A percentile compares a stretch with the other conserved stretches of the same genome.
These are phyloP conservation scores for Sporothrix dimorphospora DNA, from an alignment of 2,329 filamentous ascomycete genomes.

Conservation along the genomic window DNA sequence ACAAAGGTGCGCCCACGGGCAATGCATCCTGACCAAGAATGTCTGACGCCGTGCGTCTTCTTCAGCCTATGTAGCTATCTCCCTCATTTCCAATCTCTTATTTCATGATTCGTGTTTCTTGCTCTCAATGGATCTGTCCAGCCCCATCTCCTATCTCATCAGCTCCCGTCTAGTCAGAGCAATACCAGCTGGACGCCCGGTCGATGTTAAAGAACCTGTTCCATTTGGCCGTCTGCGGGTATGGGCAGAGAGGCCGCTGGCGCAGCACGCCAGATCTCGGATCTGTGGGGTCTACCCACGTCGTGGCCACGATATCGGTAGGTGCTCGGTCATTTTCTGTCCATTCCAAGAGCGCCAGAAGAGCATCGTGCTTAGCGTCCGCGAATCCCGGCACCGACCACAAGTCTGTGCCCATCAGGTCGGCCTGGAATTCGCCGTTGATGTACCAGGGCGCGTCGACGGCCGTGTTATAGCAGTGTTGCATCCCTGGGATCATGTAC, in stretches of 20 bases:
- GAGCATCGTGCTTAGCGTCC: constrained; percentile 43
- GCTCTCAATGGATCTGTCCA: no score
- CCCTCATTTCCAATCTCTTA: no score
- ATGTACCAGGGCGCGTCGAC: constrained; percentile 50
- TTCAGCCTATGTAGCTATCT: no score
- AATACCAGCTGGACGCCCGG: constrained; percentile 39
- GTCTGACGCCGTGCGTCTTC: no score
- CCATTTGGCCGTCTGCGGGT: constrained; percentile 40
- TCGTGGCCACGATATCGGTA: constrained; percentile 35
- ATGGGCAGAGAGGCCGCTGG: constrained; percentile 46
- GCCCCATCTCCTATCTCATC: no score
- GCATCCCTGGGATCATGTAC: constrained; percentile 59
- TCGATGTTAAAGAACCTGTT: constrained; percentile 39
- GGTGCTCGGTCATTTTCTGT: constrained; percentile 42
- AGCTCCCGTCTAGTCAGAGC: constrained; percentile 31
- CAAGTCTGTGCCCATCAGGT: constrained; percentile 38
- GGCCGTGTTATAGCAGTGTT: constrained; percentile 48
- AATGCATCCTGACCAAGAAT: no score
- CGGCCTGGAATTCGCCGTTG: constrained; percentile 40
- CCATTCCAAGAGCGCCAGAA: constrained; percentile 46
- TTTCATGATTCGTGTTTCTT: no score
- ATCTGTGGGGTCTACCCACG: constrained; percentile 32
- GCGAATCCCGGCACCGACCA: constrained; percentile 44
- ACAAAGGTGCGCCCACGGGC: no score
- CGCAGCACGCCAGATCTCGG: constrained; percentile 42